Evolutionary conservation across 2,329 filamentous ascomycete species (phyloP).

Genomic region (Pyrenophora tritici-repentis): DNA sequence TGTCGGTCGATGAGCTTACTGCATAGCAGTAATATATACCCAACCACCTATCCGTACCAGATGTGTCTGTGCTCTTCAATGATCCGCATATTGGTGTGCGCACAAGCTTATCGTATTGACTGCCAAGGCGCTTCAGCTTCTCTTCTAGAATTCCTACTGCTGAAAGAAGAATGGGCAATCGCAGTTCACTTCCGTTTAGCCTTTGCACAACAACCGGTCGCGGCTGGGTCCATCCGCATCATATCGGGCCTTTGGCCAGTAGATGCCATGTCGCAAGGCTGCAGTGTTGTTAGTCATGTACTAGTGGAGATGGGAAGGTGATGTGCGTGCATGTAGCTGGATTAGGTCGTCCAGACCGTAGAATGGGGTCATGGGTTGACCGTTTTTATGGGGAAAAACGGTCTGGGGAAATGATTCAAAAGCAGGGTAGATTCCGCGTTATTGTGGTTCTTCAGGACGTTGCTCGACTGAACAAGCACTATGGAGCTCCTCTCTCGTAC

Average conservation of each 20-base stretch:
- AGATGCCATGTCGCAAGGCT: conserved; percentile 13
- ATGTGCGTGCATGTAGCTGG: conserved; percentile 7
- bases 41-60: background rate
- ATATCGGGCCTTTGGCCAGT: conserved; percentile 25
- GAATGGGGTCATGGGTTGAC: conserved; percentile 12
- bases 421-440: conserved; percentile 17
- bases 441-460: conserved; percentile 11
- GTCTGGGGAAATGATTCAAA: conserved; percentile 10
- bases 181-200: conserved; percentile 30
- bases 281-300: background rate
- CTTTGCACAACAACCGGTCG: conserved; percentile 37
- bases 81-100: conserved; percentile 7
- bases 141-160: conserved; percentile 15
- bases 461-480: conserved; percentile 11
- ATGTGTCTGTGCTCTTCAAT: background rate
- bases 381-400: conserved; percentile 10
- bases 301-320: conserved; percentile 4
- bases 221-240: conserved; percentile 16
- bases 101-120: conserved; percentile 1
- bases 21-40: conserved; percentile 14
- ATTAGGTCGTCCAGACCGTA: conserved; percentile 30
- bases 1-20: no score
- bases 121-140: conserved; percentile 22
- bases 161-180: conserved; percentile 11
- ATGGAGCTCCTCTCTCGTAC: conserved; percentile 41